Evolutionary conservation across 176 grass and related monocot species (phyloP).

Genomic region (Ensete glaucum): DNA sequence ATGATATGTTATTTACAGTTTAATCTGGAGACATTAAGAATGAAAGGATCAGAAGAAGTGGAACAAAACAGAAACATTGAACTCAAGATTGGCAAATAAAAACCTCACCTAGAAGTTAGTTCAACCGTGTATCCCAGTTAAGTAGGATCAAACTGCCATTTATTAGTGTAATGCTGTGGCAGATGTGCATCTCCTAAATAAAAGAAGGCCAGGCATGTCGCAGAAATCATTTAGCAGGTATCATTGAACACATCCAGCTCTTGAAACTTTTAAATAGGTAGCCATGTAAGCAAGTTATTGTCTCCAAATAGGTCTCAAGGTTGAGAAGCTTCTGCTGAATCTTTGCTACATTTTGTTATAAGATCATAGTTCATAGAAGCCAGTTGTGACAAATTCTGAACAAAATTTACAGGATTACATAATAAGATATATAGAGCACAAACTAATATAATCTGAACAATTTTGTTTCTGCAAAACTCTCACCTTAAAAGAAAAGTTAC

Average conservation of each 20-base stretch:
- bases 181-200: background rate
- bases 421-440: background rate
- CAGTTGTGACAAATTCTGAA: slow-evolving; percentile 90
- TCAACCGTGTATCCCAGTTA: background rate
- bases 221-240: background rate
- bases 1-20: background rate
- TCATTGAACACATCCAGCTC: background rate
- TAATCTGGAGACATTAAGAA: slow-evolving; percentile 1
- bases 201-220: background rate
- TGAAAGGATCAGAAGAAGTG: background rate
- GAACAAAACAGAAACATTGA: background rate
- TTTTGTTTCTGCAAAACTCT: background rate
- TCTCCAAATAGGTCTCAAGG: slow-evolving; percentile 27
- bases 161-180: background rate
- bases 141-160: background rate
- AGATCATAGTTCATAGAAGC: slow-evolving; percentile 94
- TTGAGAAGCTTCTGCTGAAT: slow-evolving; percentile 49
- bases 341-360: slow-evolving; percentile 62
- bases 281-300: background rate
- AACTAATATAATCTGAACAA: slow-evolving; percentile 3
- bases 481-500: slow-evolving; percentile 98
- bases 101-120: background rate
- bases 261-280: background rate
- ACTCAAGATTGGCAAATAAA: background rate
- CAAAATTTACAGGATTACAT: slow-evolving; percentile 1